Conservation (phyloP, 331 rosid species). For the Ulmus americana region DNA sequence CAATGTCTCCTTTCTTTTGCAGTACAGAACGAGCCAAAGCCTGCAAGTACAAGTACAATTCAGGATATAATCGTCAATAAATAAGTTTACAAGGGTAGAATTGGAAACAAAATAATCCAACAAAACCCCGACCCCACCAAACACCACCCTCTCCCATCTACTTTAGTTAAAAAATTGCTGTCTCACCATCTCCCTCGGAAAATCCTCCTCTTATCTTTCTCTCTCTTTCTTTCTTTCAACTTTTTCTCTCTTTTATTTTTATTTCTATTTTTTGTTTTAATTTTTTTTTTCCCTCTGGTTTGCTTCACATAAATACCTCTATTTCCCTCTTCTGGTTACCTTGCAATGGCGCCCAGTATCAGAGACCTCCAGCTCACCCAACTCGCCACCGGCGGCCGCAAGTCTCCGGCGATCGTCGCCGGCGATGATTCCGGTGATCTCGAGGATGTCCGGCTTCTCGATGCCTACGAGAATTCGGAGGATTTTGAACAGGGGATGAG, state of each 20-base stretch:
- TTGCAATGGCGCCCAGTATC: conserved; percentile 57
- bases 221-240: conserved; percentile 3
- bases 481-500: conserved; percentile 27
- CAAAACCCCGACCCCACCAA: background rate
- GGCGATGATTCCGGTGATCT: conserved; percentile 34
- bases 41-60: conserved; percentile 28
- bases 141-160: conserved; percentile 28
- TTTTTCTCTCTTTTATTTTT: background rate
- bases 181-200: conserved; percentile 41
- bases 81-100: conserved; percentile 21
- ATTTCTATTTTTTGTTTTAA: background rate
- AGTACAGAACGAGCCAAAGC: conserved; percentile 24
- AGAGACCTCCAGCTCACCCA: conserved; percentile 66
- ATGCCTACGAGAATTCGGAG: conserved; percentile 46
- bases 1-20: background rate
- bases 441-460: conserved; percentile 73
- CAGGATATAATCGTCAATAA: background rate
- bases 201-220: conserved; percentile 10
- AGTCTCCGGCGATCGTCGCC: background rate
- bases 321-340: conserved; percentile 7
- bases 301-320: background rate
- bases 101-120: conserved; percentile 10
- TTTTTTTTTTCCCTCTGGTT: background rate
- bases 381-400: conserved; percentile 24
- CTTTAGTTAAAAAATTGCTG: conserved; percentile 48